Evolutionary conservation across 352 stramenopile genomes (phyloP), one percentile per base, ranked within the genome.

Genomic region (Phytophthora idaei): DNA sequence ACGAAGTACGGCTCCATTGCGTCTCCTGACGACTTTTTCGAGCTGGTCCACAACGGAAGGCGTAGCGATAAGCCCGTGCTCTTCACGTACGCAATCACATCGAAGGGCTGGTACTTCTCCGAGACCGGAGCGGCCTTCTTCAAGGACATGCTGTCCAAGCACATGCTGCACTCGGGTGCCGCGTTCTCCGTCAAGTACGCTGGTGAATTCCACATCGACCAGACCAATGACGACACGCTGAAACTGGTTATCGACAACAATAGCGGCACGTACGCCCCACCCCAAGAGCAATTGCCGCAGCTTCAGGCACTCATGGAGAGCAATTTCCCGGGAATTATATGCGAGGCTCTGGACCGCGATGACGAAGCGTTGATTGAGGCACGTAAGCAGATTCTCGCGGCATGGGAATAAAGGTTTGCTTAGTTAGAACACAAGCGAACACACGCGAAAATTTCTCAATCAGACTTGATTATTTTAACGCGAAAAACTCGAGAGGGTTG

Each of bases 81-180:
- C 1, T 81, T 78, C 57, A 81, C 73, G 1, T 81, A 81, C 28
- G 69, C 69, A 5, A 81, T 81, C 46, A 78, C 61, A 14, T 73
- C 71, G 28, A 76, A 64, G 27, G 73, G 73, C 32, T 81, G 73
- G 73, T 81, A 81, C 37, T 81, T 81, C 17, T 81, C 73, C 15
- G 73, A 81, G 34, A 81, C 73, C 5, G 73, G 73, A 10, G 73
- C 73, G 28, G 54, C 65, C 0, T 78, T 81, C 52, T 81, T 81
- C 50, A 81, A 81, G 52, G 73, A 81, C 36, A 81, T 81, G 73
- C 42, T 81, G 25, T 81, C 73, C 3, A 81, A 81, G 56, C 73
- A 81, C 58, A 78, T 81, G 73, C 60, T 81, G 60, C 73, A 81
- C 52, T 74, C 69, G 0, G 58, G 73, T 2, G 73, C 73, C 10